Base-by-base conservation (phyloP, 257 asterid genomes). In the Jasminum sambac region DNA sequence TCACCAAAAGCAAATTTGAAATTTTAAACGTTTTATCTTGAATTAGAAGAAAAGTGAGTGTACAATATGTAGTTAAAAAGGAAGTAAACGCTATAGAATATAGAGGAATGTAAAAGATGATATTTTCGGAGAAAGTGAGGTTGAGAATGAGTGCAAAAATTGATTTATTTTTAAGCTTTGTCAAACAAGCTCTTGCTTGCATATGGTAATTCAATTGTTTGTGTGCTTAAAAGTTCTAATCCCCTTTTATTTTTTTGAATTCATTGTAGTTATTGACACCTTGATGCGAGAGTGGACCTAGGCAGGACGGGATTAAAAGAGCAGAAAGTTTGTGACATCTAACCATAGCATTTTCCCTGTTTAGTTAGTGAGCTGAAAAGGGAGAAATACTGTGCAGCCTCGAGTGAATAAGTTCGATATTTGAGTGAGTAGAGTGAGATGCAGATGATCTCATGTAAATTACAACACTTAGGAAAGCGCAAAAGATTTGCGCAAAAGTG, bases 361-460 rank as follows among this genome's bases (percentile, higher is more conserved):
- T 44, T 57, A 17, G 19, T 14, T 48, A n/a, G 41, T 46, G 26
- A 57, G 17, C 14, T 23, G 23, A 34, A 37, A 34, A 17, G n/a
- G 25, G 19, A 48, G 64, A 64, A 66, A 25, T 55, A 67, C 17
- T 73, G 57, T 69, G 74, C 48, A 50, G 73, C 57, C 59, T 58
- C 69, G 5, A 46, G 67, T 43, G 39, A 66, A 12, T 78, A 70
- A 70, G 63, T 48, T 57, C 66, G 65, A 67, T 59, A 72, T 52
- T 52, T 39, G 68, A 68, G 61, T 73, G 72, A 68, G 72, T 59
- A 17, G 58, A 17, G 58, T 48, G 58, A 17, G 25, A 48, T 17
- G 78, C 44, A 55, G 73, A 74, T 64, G 66, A 9, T 71, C 62
- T 64, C 52, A 52, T 74, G 82, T 77, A 74, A 38, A 67, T 36